phyloP scores from a whole-genome alignment of 139 green algal genomes.

The Tetradesmus obliquus region DNA sequence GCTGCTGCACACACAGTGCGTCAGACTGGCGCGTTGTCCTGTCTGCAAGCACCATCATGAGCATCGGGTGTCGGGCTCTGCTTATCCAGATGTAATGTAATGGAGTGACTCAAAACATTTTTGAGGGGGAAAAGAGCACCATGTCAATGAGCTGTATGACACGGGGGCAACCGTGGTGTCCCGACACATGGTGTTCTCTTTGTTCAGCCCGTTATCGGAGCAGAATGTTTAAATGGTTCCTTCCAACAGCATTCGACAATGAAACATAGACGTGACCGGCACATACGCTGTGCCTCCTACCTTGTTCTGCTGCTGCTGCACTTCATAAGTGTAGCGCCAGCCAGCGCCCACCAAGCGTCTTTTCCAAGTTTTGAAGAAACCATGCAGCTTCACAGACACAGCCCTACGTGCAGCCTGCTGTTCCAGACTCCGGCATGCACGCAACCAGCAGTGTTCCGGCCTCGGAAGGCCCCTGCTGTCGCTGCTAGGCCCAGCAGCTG shows the following conservation, averaged over 20 bases:
- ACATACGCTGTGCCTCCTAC: neutral
- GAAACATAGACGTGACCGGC: neutral
- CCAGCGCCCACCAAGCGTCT: neutral
- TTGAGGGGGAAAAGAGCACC: too few species aligned
- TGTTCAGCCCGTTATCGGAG: neutral
- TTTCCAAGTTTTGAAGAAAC: neutral
- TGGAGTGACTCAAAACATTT: too few species aligned
- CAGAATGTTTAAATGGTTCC: neutral
- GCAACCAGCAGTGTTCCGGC: neutral
- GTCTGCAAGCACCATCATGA: neutral
- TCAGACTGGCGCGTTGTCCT: neutral
- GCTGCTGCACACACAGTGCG: neutral
- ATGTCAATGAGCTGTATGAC: neutral
- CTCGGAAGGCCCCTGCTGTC: neutral
- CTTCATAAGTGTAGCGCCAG: neutral
- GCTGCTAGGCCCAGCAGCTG: neutral
- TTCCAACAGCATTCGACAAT: neutral
- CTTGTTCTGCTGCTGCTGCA: neutral
- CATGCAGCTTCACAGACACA: neutral
- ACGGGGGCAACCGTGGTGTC: neutral
- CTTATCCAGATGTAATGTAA: too few species aligned
- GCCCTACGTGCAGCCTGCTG: neutral
- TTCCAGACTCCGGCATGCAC: conserved; percentile 11
- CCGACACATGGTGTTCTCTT: neutral
- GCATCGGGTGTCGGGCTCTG: neutral